A percentile compares a stretch with the other conserved stretches of the same genome.
Evolutionary conservation across 1,284 basidiomycete species (phyloP).

Genomic region (Leccinum variabile): DNA sequence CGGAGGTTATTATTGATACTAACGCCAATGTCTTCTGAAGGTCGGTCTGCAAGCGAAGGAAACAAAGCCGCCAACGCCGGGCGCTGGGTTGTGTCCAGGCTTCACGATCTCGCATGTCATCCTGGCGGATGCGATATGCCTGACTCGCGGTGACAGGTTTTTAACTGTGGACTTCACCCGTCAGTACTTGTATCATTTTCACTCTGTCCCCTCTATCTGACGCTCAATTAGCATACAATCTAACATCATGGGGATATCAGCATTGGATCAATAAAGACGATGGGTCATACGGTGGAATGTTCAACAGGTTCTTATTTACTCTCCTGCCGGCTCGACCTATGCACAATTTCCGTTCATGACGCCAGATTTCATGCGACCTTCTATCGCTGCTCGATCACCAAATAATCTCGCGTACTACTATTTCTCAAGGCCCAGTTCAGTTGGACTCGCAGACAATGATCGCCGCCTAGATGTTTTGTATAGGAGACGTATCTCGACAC

Average conservation of each 20-base stretch:
- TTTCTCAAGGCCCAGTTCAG: conserved; percentile 19
- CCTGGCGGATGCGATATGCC: conserved; percentile 76
- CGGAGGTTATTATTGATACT: neutral
- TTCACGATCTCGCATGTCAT: conserved; percentile 87
- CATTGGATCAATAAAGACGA: conserved; percentile 65
- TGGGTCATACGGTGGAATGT: conserved; percentile 70
- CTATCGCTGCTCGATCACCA: conserved; percentile 16
- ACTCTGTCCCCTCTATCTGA: neutral
- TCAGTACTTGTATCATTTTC: conserved; percentile 31
- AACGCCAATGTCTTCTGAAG: conserved; percentile 30
- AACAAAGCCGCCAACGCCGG: conserved; percentile 64
- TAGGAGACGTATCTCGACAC: conserved; percentile 20
- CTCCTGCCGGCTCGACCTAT: conserved; percentile 55
- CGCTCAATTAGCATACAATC: conserved; percentile 53
- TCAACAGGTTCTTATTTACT: conserved; percentile 67
- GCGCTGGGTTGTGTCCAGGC: conserved; percentile 85
- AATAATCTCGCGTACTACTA: conserved; percentile 23
- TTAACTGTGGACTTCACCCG: conserved; percentile 75
- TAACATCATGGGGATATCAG: conserved; percentile 77
- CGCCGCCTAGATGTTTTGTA: conserved; percentile 14
- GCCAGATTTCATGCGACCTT: conserved; percentile 38
- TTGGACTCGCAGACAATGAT: neutral
- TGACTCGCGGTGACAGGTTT: conserved; percentile 76
- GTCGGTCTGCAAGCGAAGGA: conserved; percentile 79
- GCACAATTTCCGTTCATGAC: conserved; percentile 68